Conservation (phyloP, 1,139 yeast genomes). For the Debaryomyces robertsiae region DNA sequence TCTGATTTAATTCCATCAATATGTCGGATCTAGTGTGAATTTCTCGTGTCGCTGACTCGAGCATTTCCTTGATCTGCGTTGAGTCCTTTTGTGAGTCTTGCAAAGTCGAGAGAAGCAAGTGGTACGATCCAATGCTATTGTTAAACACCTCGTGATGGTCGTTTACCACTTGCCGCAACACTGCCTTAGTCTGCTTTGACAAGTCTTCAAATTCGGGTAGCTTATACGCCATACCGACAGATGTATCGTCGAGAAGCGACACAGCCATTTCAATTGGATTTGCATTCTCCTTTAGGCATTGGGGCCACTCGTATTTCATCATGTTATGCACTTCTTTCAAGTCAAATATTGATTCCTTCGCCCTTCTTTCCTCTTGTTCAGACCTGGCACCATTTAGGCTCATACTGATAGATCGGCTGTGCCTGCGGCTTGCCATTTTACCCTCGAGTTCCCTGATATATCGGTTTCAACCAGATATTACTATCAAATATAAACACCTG, state of each 20-base stretch:
- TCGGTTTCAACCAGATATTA: background rate
- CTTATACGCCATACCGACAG: conserved; percentile 84
- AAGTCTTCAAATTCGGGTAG: conserved; percentile 58
- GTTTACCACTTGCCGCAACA: conserved; percentile 71
- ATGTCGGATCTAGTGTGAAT: conserved; percentile 57
- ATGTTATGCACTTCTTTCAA: conserved; percentile 41
- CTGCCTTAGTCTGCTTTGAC: conserved; percentile 55
- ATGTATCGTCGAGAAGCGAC: conserved; percentile 77
- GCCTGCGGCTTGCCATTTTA: conserved; percentile 17
- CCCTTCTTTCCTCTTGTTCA: conserved; percentile 20
- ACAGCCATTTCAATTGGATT: conserved; percentile 86
- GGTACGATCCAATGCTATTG: conserved; percentile 77
- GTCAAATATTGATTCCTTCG: conserved; percentile 37
- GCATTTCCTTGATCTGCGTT: conserved; percentile 50
- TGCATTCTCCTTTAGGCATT: conserved; percentile 41
- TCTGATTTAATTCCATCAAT: conserved; percentile 64
- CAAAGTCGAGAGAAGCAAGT: conserved; percentile 58
- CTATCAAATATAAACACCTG: background rate
- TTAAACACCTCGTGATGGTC: conserved; percentile 86
- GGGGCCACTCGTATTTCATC: conserved; percentile 51
- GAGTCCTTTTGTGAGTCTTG: conserved; percentile 60
- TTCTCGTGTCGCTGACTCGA: conserved; percentile 53
- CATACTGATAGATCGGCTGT: conserved; percentile 27
- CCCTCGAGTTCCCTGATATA: background rate
- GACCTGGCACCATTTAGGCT: conserved; percentile 21